Percentiles rank a stretch among this genome's conserved stretches.
Conservation (phyloP, 805 yeast species). For the Lachancea thermotolerans region DNA sequence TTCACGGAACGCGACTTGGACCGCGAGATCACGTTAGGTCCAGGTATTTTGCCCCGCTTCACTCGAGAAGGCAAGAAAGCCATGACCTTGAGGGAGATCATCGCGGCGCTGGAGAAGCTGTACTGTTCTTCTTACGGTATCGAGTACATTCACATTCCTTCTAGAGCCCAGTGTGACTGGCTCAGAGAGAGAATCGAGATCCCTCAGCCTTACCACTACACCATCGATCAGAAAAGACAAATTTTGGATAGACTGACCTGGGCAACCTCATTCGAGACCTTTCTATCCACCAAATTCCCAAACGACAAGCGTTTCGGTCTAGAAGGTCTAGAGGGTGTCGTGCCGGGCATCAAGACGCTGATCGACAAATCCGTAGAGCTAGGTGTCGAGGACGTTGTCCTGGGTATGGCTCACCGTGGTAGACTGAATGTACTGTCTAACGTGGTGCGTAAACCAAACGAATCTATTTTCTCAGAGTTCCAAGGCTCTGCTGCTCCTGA, state of each 20-base stretch:
- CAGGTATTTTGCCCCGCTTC: conserved; percentile 94
- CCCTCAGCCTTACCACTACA: conserved; percentile 76
- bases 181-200: conserved; percentile 93
- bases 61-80: conserved; percentile 52
- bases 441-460: conserved; percentile 97
- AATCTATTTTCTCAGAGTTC: conserved; percentile 94
- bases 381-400: conserved; percentile 92
- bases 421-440: conserved; percentile 95
- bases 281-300: conserved; percentile 92
- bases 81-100: conserved; percentile 71
- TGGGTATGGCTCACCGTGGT: conserved; percentile 99
- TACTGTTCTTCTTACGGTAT: conserved; percentile 89
- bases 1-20: conserved; percentile 82
- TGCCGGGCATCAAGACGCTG: conserved; percentile 94
- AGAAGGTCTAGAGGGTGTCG: conserved; percentile 96
- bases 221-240: conserved; percentile 88
- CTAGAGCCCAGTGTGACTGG: conserved; percentile 96
- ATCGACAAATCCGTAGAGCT: conserved; percentile 87
- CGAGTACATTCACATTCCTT: conserved; percentile 95
- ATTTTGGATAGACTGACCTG: conserved; percentile 94
- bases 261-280: conserved; percentile 91
- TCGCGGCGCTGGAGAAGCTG: conserved; percentile 68
- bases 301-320: conserved; percentile 97
- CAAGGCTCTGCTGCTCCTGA: conserved; percentile 84
- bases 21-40: conserved; percentile 83